Base-by-base conservation (phyloP, 805 yeast genomes). In the Candida qinlingensis region DNA sequence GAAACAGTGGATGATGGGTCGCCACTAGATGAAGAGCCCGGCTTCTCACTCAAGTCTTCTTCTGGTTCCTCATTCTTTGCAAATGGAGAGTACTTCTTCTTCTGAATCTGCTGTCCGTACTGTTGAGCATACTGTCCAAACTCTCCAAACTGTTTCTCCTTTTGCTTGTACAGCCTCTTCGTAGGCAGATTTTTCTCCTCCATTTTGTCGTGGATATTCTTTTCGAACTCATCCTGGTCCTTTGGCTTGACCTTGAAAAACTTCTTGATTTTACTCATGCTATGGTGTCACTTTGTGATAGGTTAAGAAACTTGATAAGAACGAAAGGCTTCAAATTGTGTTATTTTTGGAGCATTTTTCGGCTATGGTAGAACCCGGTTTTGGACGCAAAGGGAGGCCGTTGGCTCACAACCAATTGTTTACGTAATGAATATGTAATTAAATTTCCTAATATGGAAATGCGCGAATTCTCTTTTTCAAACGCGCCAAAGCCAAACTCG, bases 91-190 rank as follows among this genome's bases (percentile, higher is more conserved):
- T 65, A 68, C 31, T 64, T 61, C 41, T 63, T 63, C 44, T 65
- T 64, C 35, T 62, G 59, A 4, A 63, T 59, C 44, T 64, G 67
- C 27, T 73, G 75, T 48, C 67, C 68, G 6, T 81, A 77, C 58
- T 65, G 74, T 28, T 69, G 67, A 2, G 73, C 67, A 53, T 77
- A 79, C 5, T 80, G 80, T 31, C 72, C 67, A 61, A 79, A 72
- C 51, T 72, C 69, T 53, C 70, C 68, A 52, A 68, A 68, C 50
- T 70, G 49, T 46, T 50, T 45, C 40, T 48, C 41, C 26, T 42
- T 49, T 47, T 52, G 39, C 39, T 60, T 67, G 40, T 58, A 63
- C 11, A 65, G 57, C 37, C 59, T 63, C 50, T 70, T 74, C 13
- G 70, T 67, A 4, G 70, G 59, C 27, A 76, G 64, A 39, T 80